Evolutionary conservation across 495 filamentous ascomycete genomes (phyloP), one percentile per base, ranked within the genome.

Genomic region (Entonaema liquescens): DNA sequence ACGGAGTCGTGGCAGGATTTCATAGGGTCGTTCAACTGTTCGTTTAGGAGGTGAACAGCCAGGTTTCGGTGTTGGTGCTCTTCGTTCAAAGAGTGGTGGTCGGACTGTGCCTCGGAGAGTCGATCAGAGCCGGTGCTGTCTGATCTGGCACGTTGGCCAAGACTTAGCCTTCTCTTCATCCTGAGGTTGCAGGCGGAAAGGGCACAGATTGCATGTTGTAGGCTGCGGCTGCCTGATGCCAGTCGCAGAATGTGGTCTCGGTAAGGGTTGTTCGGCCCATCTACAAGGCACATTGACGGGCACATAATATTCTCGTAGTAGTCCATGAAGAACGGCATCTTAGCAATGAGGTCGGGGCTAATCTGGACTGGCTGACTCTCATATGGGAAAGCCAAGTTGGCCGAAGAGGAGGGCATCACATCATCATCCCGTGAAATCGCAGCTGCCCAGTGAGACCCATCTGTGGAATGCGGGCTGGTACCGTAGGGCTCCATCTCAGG

Each of bases 171-270:
- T 65, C 85, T 73, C 79, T 87, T 87, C 84, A 87, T 87, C 64
- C 86, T 80, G 47, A 97, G 81, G 75, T 98, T 97, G 79, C 93
- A 97, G 2, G 91, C 90, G 1, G 94, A 87, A 15, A 98, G 84
- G 5, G 95, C 94, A 67, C 94, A 95, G 75, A 98, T 93, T 15
- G 95, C 94, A 77, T 97, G 93, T 74, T 95, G 92, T 21, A 98
- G 80, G 68, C 93, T 93, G 72, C 90, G 88, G 78, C 92, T 97
- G 29, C 87, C 83, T 53, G 90, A 84, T 17, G 93, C 92, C 40
- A 98, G 84, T 21, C 88, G 90, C 35, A 97, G 84, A 47, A 98
- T 89, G 67, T 96, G 90, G 57, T 90, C 89, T 59, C 95, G 85
- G 76, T 94, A 98, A 1, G 95, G 95, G 74, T 98, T 90, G 62